These are phyloP conservation scores for Exophiala xenobiotica DNA, from an alignment of 2,329 filamentous ascomycete species.

Conservation along the genomic window DNA sequence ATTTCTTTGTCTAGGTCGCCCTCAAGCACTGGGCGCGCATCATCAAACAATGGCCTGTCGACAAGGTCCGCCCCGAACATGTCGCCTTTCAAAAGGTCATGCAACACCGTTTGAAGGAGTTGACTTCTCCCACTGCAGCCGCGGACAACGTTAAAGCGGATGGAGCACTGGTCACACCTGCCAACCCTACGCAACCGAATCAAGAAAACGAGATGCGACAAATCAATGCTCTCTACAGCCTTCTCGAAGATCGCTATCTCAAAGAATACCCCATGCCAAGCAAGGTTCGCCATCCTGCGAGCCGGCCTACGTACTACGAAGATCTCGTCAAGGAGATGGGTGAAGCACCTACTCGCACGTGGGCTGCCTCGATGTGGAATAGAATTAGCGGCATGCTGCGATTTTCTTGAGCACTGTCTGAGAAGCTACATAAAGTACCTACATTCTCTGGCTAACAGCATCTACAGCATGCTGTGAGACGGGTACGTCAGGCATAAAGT, in stretches of 20 bases:
- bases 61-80: conserved; percentile 45
- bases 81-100: conserved; percentile 44
- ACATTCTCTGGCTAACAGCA: too few relatives aligned
- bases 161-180: conserved; percentile 24
- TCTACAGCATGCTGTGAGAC: too few relatives aligned
- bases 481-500: too few relatives aligned
- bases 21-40: conserved; percentile 43
- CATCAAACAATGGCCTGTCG: conserved; percentile 46
- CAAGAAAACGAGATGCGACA: conserved; percentile 43
- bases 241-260: conserved; percentile 60
- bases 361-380: conserved; percentile 46
- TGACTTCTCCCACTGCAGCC: conserved; percentile 16
- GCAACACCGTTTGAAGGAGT: conserved; percentile 25
- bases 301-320: conserved; percentile 54
- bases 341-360: conserved; percentile 52
- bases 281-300: conserved; percentile 50
- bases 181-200: conserved; percentile 30
- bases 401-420: conserved; percentile 13
- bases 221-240: conserved; percentile 59
- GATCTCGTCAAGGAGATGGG: conserved; percentile 53
- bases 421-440: not conserved
- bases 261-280: conserved; percentile 51
- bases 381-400: conserved; percentile 43
- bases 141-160: conserved; percentile 22
- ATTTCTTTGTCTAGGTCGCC: conserved; percentile 28